Conservation (phyloP, 2,329 filamentous ascomycete species). For the Pseudogymnoascus sp. region DNA sequence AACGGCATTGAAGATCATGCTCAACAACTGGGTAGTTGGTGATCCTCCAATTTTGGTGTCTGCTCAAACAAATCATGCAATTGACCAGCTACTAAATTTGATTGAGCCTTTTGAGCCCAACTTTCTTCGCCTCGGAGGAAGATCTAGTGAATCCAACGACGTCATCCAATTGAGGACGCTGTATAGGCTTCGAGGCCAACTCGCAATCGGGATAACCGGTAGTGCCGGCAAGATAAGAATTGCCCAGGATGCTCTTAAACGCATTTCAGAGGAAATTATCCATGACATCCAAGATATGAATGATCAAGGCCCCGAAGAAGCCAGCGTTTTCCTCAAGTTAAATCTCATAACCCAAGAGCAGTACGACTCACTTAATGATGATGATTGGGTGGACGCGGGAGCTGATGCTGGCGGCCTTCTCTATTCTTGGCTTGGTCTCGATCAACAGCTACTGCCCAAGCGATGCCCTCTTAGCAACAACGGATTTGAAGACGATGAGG, state of each 20-base stretch:
- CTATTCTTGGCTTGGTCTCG: constrained; percentile 19
- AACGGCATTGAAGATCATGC: constrained; percentile 57
- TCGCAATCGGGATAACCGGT: neutral
- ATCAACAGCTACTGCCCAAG: constrained; percentile 20
- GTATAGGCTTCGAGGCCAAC: constrained; percentile 31
- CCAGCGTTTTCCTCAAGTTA: constrained; percentile 45
- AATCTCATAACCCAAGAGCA: constrained; percentile 58
- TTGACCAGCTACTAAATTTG: constrained; percentile 66
- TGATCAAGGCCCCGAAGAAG: constrained; percentile 39
- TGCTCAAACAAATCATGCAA: constrained; percentile 83
- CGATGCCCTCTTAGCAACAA: constrained; percentile 22
- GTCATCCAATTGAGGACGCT: constrained; percentile 60
- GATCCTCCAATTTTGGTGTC: constrained; percentile 69
- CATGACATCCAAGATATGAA: constrained; percentile 4
- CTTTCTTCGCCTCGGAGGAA: constrained; percentile 50
- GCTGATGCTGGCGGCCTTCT: neutral
- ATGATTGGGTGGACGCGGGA: constrained; percentile 25
- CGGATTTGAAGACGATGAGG: constrained; percentile 21
- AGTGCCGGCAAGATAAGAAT: constrained; percentile 13
- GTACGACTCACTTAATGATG: constrained; percentile 50
- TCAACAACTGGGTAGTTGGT: constrained; percentile 47
- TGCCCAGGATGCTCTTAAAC: constrained; percentile 19
- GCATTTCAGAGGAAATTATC: constrained; percentile 11
- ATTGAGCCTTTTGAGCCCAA: constrained; percentile 45
- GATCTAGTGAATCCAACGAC: constrained; percentile 37